Base-by-base conservation (phyloP, 139 green algal species). In the Diplosphaera chodatii region DNA sequence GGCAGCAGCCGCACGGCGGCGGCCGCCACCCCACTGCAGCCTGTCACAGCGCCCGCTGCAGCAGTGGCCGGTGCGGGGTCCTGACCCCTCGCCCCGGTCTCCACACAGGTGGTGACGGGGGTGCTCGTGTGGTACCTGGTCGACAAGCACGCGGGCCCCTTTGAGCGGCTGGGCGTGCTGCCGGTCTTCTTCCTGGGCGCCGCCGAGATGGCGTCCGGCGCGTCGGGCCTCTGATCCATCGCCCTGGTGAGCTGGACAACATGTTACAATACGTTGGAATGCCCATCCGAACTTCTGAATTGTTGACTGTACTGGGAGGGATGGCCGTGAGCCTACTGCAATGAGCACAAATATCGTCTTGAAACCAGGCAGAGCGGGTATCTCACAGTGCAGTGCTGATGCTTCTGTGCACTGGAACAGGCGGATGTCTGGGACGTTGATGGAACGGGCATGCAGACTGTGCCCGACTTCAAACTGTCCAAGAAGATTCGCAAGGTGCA, bases 211-310 rank as follows among this genome's bases (percentile, higher is more conserved):
- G 74, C 65, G 21, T 83, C 78, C 21, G 78, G 78, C 30, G 66
- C 69, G 3, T 25, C 32, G 1, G 78, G 78, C 33, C 67, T 83
- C 59, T 83, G 78, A 83, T 83, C 78, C 78, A 83, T 83, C 34
- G 74, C 63, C 64, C 56, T 83, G 23, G 68, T 74, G 63, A 75
- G 68, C 37, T 48, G 37, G 10, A 13, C 37, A 8, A 21, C 10
- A 8, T 48, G 10, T 48, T 48, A 48, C 37, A 48, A 48, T 48
- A 13, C 13, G 37, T 48, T 48, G 37, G n/a, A n/a, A n/a, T n/a
- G n/a, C n/a, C n/a, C n/a, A n/a, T n/a, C n/a, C n/a, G n/a, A n/a
- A n/a, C n/a, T n/a, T n/a, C n/a, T n/a, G n/a, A n/a, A n/a, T n/a
- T n/a, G n/a, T n/a, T n/a, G n/a, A n/a, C n/a, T n/a, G n/a, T n/a